These are phyloP conservation scores for Epichloe amarillans DNA, from an alignment of 2,329 filamentous ascomycete genomes.

Conservation along the genomic window DNA sequence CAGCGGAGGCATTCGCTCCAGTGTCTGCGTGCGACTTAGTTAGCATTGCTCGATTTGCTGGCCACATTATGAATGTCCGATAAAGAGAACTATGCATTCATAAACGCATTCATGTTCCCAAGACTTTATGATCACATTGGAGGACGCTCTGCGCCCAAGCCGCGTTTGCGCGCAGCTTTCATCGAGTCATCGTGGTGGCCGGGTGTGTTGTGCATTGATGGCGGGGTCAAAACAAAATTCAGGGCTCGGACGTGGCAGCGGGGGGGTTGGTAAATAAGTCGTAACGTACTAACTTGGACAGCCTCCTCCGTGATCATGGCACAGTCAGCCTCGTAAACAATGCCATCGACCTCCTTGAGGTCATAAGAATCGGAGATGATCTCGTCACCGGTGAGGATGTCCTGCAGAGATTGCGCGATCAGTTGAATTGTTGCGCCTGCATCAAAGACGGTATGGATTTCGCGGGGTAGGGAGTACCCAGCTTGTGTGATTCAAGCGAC, in stretches of 20 bases:
- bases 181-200: not conserved
- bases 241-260: not conserved
- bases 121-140: not conserved
- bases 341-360: slow-evolving; percentile 64
- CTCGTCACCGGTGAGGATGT: slow-evolving; percentile 83
- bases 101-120: not conserved
- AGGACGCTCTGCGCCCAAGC: too few relatives aligned
- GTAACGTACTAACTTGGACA: slow-evolving; percentile 55
- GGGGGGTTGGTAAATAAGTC: not conserved
- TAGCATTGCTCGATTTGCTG: not conserved
- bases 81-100: not conserved
- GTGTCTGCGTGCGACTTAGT: slow-evolving; percentile 42
- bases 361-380: slow-evolving; percentile 92
- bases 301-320: slow-evolving; percentile 71
- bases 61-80: not conserved
- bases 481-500: not conserved
- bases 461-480: slow-evolving; percentile 4
- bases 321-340: slow-evolving; percentile 86
- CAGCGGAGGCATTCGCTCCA: slow-evolving; percentile 93
- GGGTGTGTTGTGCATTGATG: not conserved
- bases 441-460: not conserved
- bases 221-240: not conserved
- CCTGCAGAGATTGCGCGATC: slow-evolving; percentile 40
- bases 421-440: slow-evolving; percentile 5
- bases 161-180: not conserved